Percentiles rank a stretch among this genome's conserved stretches.
These are phyloP conservation scores for Sordariomycetes sp. DNA, from an alignment of 2,329 filamentous ascomycete genomes.

Conservation along the genomic window DNA sequence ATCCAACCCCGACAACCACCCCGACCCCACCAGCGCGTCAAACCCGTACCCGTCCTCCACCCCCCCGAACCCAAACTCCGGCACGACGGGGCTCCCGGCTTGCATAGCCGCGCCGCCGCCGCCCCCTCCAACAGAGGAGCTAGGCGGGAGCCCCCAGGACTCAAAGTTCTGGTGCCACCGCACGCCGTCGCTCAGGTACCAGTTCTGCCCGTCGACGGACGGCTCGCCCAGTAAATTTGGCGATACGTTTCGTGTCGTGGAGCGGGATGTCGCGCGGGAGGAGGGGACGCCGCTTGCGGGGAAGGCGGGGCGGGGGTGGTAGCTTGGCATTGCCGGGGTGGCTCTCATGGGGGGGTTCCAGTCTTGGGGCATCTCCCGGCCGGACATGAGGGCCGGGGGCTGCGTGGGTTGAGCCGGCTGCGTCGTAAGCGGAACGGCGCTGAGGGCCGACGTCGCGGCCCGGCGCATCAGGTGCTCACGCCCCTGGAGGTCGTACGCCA, in stretches of 20 bases:
- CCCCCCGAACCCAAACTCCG: neutral
- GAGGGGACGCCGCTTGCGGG: neutral
- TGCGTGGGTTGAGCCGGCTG: neutral
- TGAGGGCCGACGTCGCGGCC: neutral
- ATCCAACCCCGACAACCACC: conserved; percentile 1
- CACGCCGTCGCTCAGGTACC: conserved; percentile 43
- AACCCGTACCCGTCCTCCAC: neutral
- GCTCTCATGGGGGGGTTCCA: neutral
- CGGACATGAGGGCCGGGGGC: neutral
- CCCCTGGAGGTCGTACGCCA: conserved; percentile 5
- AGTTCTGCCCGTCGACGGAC: conserved; percentile 37
- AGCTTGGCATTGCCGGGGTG: neutral
- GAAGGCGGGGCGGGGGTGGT: neutral
- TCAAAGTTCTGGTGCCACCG: conserved; percentile 46
- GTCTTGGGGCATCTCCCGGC: neutral
- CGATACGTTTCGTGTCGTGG: conserved; percentile 5
- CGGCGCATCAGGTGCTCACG: neutral
- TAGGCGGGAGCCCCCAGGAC: conserved; percentile 24
- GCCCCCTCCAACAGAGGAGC: neutral
- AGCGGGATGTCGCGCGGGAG: neutral
- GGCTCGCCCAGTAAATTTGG: conserved; percentile 5
- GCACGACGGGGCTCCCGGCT: neutral
- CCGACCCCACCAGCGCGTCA: neutral
- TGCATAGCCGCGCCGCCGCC: neutral
- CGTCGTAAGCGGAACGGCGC: neutral